Evolutionary conservation across 2,329 filamentous ascomycete genomes (phyloP).

Genomic region (Myriosclerotinia duriaeana): DNA sequence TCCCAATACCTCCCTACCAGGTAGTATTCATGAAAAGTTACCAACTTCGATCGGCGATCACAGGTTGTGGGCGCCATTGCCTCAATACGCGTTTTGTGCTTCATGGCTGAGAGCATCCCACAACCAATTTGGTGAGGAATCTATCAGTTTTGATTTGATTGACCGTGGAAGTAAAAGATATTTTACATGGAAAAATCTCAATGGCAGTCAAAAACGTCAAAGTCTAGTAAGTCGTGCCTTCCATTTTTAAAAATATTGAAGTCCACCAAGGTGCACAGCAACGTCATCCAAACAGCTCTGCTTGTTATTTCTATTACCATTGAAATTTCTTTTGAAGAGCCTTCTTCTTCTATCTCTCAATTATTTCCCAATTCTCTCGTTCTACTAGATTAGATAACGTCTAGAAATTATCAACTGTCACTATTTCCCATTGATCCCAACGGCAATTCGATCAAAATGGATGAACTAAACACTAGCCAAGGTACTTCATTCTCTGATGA

Average conservation of each 20-base stretch:
- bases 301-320: background rate
- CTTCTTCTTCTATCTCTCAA: background rate
- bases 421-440: background rate
- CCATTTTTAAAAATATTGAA: background rate
- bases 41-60: background rate
- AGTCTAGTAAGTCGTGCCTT: background rate
- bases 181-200: background rate
- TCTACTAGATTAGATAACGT: background rate
- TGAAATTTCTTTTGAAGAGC: background rate
- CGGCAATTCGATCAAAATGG: background rate
- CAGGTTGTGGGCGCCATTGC: background rate
- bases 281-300: background rate
- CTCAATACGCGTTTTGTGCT: background rate
- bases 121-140: background rate
- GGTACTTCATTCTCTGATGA: background rate
- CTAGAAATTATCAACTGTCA: background rate
- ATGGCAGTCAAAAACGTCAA: background rate
- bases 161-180: background rate
- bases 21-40: background rate
- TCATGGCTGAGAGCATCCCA: background rate
- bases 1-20: background rate
- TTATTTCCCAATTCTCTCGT: background rate
- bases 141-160: slow-evolving; percentile 11
- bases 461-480: background rate
- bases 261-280: background rate